Conservation (phyloP, 805 yeast species). For the Candida verbasci region DNA sequence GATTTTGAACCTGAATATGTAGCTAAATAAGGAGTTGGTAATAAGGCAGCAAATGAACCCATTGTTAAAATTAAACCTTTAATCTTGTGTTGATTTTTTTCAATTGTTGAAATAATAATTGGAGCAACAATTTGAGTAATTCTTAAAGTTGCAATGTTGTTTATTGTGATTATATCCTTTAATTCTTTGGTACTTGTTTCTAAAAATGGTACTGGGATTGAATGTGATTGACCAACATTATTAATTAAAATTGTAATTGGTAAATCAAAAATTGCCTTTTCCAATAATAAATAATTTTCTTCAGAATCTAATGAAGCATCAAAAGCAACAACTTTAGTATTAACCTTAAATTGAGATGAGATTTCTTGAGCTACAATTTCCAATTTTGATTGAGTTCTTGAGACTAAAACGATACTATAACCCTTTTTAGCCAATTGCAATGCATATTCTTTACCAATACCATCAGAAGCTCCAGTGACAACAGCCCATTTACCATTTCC, state of each 20-base stretch:
- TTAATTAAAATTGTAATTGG: slow-evolving; percentile 77
- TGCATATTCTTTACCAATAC: slow-evolving; percentile 92
- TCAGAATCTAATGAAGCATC: slow-evolving; percentile 68
- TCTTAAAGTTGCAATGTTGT: slow-evolving; percentile 77
- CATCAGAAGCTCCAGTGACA: slow-evolving; percentile 96
- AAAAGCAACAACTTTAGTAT: slow-evolving; percentile 65
- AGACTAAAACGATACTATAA: slow-evolving; percentile 75
- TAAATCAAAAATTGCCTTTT: slow-evolving; percentile 42
- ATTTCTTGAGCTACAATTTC: slow-evolving; percentile 62
- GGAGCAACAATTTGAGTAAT: slow-evolving; percentile 82
- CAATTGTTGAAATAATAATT: slow-evolving; percentile 52
- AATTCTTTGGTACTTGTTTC: slow-evolving; percentile 76
- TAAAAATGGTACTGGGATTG: slow-evolving; percentile 88
- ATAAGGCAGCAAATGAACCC: slow-evolving; percentile 96
- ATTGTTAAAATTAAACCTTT: slow-evolving; percentile 82
- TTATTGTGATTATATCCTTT: slow-evolving; percentile 76
- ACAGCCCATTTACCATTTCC: slow-evolving; percentile 81
- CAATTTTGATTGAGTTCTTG: slow-evolving; percentile 79
- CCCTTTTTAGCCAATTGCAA: slow-evolving; percentile 81
- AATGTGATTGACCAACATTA: slow-evolving; percentile 93
- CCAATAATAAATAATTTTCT: slow-evolving; percentile 52
- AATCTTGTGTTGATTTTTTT: slow-evolving; percentile 30
- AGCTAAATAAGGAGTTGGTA: slow-evolving; percentile 90
- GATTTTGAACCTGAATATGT: slow-evolving; percentile 96
- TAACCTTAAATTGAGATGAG: slow-evolving; percentile 51